These are phyloP conservation scores for Climacium dendroides DNA, from an alignment of 225 moss, liverwort and hornwort species.

Conservation along the genomic window DNA sequence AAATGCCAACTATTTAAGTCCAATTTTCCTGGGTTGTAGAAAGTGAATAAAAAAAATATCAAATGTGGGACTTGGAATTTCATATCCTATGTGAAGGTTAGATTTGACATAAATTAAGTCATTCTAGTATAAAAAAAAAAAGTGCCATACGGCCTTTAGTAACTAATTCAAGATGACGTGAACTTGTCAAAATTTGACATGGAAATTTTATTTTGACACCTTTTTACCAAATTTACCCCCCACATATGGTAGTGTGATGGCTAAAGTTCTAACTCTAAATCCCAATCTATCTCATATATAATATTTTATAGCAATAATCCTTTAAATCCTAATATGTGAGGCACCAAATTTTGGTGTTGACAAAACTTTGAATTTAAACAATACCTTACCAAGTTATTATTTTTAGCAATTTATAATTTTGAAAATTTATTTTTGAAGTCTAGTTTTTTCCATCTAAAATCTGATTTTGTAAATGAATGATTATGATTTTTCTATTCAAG, in stretches of 20 bases:
- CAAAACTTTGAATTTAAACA: neutral
- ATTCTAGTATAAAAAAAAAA: accelerated
- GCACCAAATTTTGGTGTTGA: accelerated
- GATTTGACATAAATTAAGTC: neutral
- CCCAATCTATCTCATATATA: neutral
- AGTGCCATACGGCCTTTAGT: neutral
- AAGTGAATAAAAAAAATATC: neutral
- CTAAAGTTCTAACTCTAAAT: neutral
- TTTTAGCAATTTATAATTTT: neutral
- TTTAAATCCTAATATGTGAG: accelerated
- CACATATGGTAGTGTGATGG: accelerated
- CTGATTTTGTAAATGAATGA: neutral
- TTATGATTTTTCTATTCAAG: neutral
- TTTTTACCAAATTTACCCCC: accelerated
- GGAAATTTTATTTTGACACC: neutral
- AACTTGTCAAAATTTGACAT: neutral
- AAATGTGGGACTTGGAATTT: neutral
- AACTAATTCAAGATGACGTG: accelerated
- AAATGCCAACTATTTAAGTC: too few species aligned
- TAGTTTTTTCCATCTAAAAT: neutral
- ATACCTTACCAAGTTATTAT: neutral
- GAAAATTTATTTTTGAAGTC: neutral
- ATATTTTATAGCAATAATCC: neutral
- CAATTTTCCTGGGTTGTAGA: neutral
- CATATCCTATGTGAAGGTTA: accelerated